Evolutionary conservation across 1,139 yeast species (phyloP).

Genomic region (Cylindricascospora bacillispora): DNA sequence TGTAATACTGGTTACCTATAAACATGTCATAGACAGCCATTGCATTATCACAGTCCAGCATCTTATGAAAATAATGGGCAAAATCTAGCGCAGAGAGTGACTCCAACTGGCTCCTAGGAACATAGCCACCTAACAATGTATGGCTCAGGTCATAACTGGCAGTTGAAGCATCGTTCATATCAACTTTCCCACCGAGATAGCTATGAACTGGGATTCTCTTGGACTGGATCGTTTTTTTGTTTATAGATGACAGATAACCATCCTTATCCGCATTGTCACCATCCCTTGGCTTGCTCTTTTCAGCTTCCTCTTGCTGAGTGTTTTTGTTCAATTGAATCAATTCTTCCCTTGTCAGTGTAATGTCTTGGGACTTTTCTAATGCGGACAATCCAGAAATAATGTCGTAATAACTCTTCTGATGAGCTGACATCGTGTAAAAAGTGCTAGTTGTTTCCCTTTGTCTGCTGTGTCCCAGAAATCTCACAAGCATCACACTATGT

Average conservation of each 20-base stretch:
- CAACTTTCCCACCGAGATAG: constrained; percentile 21
- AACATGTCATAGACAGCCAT: constrained; percentile 16
- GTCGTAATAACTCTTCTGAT: neutral
- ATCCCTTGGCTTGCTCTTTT: neutral
- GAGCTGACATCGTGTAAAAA: too few relatives aligned
- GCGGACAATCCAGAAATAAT: neutral
- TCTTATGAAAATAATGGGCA: constrained; percentile 23
- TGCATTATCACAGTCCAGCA: constrained; percentile 20
- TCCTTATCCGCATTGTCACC: too few relatives aligned
- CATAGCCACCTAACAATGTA: constrained; percentile 23
- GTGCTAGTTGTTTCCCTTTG: too few relatives aligned
- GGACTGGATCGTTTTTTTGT: neutral
- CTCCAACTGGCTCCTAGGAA: constrained; percentile 23
- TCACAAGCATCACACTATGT: too few relatives aligned
- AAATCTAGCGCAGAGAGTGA: constrained; percentile 23
- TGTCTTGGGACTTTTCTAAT: neutral
- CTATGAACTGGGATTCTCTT: constrained; percentile 19
- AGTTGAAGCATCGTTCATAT: constrained; percentile 13
- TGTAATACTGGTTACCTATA: constrained; percentile 6
- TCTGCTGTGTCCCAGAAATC: too few relatives aligned
- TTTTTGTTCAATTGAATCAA: neutral
- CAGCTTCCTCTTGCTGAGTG: too few relatives aligned
- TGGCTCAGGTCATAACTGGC: constrained; percentile 20
- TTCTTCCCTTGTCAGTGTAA: neutral
- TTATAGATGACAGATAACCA: too few relatives aligned